Evolutionary conservation across 345 rosid species (phyloP).

Genomic region (Geranium rotundifolium): DNA sequence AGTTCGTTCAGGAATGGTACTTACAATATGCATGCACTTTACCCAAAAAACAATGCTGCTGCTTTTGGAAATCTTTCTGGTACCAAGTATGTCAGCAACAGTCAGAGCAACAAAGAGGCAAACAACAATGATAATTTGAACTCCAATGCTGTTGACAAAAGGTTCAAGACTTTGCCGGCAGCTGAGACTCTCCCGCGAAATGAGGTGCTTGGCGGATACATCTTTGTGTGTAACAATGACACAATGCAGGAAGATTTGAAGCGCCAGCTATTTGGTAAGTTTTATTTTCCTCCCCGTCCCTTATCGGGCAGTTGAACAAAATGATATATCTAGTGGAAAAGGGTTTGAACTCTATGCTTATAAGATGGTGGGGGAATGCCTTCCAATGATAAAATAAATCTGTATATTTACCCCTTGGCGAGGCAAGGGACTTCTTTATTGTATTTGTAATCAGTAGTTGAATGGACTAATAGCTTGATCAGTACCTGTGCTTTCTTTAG

Average conservation of each 20-base stretch:
- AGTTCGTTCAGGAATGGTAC: conserved; percentile 37
- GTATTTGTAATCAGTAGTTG: background rate
- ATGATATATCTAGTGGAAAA: background rate
- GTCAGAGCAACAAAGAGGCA: conserved; percentile 34
- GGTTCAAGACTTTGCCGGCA: conserved; percentile 94
- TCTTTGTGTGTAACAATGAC: conserved; percentile 98
- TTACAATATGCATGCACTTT: conserved; percentile 54
- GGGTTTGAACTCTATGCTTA: background rate
- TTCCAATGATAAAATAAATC: background rate
- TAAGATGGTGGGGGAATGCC: background rate
- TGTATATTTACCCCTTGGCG: background rate
- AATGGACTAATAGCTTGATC: background rate
- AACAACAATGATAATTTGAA: conserved; percentile 11
- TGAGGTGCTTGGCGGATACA: conserved; percentile 90
- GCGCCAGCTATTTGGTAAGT: conserved; percentile 80
- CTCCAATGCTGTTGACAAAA: conserved; percentile 40
- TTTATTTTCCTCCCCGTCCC: background rate
- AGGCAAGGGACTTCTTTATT: background rate
- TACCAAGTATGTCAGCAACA: conserved; percentile 55
- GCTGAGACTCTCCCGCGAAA: conserved; percentile 82
- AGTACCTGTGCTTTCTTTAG: background rate
- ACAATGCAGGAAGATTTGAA: conserved; percentile 92
- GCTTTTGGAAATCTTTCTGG: conserved; percentile 30
- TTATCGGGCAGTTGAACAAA: background rate
- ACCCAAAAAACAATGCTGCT: conserved; percentile 52